Base-by-base conservation (phyloP, 257 asterid species). In the Nicotiana attenuata region DNA sequence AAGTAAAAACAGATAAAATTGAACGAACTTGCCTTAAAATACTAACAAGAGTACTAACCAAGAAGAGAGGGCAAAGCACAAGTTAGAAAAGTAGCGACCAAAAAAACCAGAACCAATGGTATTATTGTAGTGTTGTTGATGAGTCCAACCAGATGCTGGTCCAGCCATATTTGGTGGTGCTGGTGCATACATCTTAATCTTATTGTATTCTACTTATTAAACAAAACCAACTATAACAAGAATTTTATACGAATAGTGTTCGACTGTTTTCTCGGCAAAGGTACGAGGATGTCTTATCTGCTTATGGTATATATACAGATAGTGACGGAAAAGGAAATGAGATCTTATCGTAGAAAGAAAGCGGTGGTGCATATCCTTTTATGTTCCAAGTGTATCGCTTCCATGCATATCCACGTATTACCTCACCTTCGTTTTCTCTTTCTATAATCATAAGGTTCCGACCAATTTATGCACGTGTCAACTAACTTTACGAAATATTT, bases 31-130 rank as follows among this genome's bases (percentile, higher is more conserved):
- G 41, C 41, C 1, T 35, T 0, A 35, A 35, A 35, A 35, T 35
- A 35, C 45, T 7, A 38, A 14, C 5, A 50, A 2, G 17, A 35
- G 24, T 17, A 80, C 85, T 41, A 31, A 88, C 90, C 91, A 88
- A 78, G 90, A 88, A 73, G 84, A 80, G 57, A 90, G 9, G 33
- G 88, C 86, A 9, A 71, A 65, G 89, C 90, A 89, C 50, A 88
- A 63, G 80, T 88, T 83, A 84, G 76, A 29, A 68, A 86, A 33
- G 28, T 83, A 82, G 9, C 91, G 84, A 77, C 76, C 81, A 35
- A 59, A 10, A 57, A 68, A 81, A 13, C 56, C 56, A 52, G 56
- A 52, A 52, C 17, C 56, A 52, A 10, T 1, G 5, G 56, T 52
- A 52, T 10, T 41, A 41, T 41, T 10, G 10, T 52, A 14, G 11